Base-by-base conservation (phyloP, 202 grass and related monocot genomes). In the Tripidium arundinaceum region DNA sequence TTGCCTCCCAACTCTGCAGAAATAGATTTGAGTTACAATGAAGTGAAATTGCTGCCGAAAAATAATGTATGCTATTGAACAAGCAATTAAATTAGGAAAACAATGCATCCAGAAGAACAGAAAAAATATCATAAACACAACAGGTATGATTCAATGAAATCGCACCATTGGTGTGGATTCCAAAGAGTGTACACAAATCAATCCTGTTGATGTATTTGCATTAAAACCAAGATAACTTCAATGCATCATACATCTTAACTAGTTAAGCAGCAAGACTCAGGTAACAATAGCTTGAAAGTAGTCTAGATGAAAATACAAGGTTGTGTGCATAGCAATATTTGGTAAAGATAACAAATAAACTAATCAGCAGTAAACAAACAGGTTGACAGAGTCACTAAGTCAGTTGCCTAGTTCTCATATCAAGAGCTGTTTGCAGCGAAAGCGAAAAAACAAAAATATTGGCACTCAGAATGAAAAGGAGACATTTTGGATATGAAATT, bases 381-480 rank as follows among this genome's bases (percentile, higher is more conserved):
- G 40, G 12, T 46, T 27, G 4, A 13, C 5, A 43, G 14, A 16
- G 19, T 52, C 19, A 55, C 52, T 10, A 21, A 21, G 49, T 54
- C 21, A 42, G 21, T 69, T 27, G 21, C 22, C 22, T 70, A 70
- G 22, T 46, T 29, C 11, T 45, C 38, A 27, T 25, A 28, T 26
- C 24, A 27, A 13, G 4, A 72, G 5, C 12, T 10, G 15, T 5
- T 18, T 12, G 11, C 12, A 14, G 3, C 7, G 13, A 19, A 76
- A 49, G 4, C 7, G 3, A 68, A 8, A 38, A 55, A 54, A 34
- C 24, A 3, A 66, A 3, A 13, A 19, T 21, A 40, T 2, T 38
- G 86, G 58, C 82, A 75, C 72, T 90, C 85, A 90, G 88, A 90
- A 93, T 93, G 91, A 90, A 86, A 93, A 88, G 85, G 85, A 91